Base-by-base conservation (phyloP, 306 rosid species). In the Lathyrus aphaca region DNA sequence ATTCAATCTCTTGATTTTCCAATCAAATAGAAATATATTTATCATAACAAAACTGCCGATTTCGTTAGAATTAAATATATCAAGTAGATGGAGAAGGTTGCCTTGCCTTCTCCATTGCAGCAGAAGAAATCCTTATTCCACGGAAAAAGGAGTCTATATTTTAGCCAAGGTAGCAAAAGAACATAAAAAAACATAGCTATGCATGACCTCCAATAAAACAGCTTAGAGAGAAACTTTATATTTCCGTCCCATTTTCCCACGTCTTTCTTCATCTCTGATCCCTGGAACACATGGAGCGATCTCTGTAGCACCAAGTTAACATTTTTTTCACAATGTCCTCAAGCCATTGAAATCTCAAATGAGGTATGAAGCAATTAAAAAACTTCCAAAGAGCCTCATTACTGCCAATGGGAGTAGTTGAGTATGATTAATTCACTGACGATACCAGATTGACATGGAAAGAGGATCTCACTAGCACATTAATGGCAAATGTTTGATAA, bases 311-410 rank as follows among this genome's bases (percentile, higher is more conserved):
- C 53, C 21, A 42, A 13, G 10, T 13, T 21, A 8, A 27, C 68
- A 32, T 21, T 85, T 80, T 80, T 55, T 80, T 74, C 77, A 78
- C 82, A 86, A 91, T 83, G 35, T 81, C 83, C 66, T 61, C 73
- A 30, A 85, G 21, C 84, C 83, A 83, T 32, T 80, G 68, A 71
- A 89, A 82, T 43, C 83, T 82, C 77, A 88, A 81, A 68, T 0
- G 84, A 86, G 5, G 85, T 85, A 69, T 71, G 83, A 71, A 90
- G 74, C 73, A 82, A 79, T 8, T 84, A 66, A 25, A n/a, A 67
- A 51, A 43, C 81, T 80, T 12, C 73, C 72, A 11, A 91, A 77
- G 81, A 74, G 79, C 43, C 87, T 89, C 7, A 84, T 66, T 60
- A 87, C 81, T 8, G 85, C 87, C 23, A 77, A 54, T 12, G 80